Evolutionary conservation across 441 rosid species (phyloP).

Genomic region (Pelargonium myrrhifolium): DNA sequence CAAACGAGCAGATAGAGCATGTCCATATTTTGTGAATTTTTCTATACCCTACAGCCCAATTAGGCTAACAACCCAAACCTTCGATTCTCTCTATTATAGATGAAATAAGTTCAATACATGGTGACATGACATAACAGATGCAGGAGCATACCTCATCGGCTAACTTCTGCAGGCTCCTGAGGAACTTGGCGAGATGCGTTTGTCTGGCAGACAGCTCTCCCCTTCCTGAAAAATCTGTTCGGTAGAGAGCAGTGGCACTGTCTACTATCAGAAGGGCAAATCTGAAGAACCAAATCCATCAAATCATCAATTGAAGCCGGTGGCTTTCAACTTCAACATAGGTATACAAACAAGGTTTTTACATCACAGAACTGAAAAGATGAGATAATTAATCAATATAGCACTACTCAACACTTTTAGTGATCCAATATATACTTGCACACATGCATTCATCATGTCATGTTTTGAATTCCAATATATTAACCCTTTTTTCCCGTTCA

Average conservation of each 20-base stretch:
- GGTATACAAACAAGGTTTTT: not conserved
- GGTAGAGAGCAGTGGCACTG: slow-evolving; percentile 86
- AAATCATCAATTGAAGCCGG: not conserved
- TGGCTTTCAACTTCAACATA: not conserved
- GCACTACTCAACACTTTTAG: not conserved
- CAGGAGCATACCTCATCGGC: slow-evolving; percentile 69
- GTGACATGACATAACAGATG: not conserved
- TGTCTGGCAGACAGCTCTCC: slow-evolving; percentile 93
- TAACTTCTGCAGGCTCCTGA: slow-evolving; percentile 85
- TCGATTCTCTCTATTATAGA: not conserved
- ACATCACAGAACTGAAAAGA: not conserved
- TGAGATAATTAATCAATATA: not conserved
- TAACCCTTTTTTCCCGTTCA: not conserved
- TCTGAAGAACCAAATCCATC: slow-evolving; percentile 35
- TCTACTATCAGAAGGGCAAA: slow-evolving; percentile 94
- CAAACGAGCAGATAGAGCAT: not conserved
- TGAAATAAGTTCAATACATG: no score
- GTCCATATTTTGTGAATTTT: not conserved
- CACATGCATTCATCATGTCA: not conserved
- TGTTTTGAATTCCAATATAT: not conserved
- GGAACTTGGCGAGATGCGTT: slow-evolving; percentile 96
- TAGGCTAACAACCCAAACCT: not conserved
- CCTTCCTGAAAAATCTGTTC: slow-evolving; percentile 91
- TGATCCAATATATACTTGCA: no score
- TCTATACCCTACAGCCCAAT: slow-evolving; percentile 4